Conservation (phyloP, 495 filamentous ascomycete species). For the Hypomontagnella submonticulosa region DNA sequence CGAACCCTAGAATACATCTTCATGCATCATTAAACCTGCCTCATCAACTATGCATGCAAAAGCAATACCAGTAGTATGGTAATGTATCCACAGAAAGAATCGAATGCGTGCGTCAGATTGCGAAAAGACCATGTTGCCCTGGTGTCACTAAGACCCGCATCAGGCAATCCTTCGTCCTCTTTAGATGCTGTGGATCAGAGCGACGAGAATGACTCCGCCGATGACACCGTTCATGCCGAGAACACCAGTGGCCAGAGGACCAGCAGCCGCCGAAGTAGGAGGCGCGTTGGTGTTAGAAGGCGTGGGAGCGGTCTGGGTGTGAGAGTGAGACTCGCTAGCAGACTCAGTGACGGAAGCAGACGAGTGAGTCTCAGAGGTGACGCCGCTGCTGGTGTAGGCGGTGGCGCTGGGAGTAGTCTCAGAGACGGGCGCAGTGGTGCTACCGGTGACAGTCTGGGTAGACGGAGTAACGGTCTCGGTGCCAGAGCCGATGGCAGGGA, state of each 20-base stretch:
- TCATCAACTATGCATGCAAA: slow-evolving; percentile 35
- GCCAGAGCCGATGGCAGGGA: slow-evolving; percentile 5
- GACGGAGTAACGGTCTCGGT: slow-evolving; percentile 10
- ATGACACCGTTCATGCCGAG: slow-evolving; percentile 48
- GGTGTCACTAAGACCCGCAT: slow-evolving; percentile 1
- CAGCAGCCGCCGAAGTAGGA: slow-evolving; percentile 24
- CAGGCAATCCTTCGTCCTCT: slow-evolving; percentile 9
- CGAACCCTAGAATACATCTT: slow-evolving; percentile 32
- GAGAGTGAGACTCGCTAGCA: slow-evolving; percentile 24
- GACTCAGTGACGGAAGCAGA: slow-evolving; percentile 25
- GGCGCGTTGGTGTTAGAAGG: slow-evolving; percentile 36
- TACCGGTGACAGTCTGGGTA: slow-evolving; percentile 10
- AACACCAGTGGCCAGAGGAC: slow-evolving; percentile 38
- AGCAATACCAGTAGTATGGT: slow-evolving; percentile 34
- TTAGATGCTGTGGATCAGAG: slow-evolving; percentile 41
- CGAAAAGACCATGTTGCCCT: slow-evolving; percentile 18
- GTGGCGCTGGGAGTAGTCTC: slow-evolving; percentile 28
- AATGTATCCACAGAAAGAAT: slow-evolving; percentile 41
- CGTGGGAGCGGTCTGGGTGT: slow-evolving; percentile 23
- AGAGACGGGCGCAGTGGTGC: slow-evolving; percentile 26
- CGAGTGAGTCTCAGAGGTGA: slow-evolving; percentile 25
- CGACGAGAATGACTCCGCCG: slow-evolving; percentile 45
- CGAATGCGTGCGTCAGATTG: slow-evolving; percentile 15
- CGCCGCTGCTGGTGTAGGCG: slow-evolving; percentile 5
- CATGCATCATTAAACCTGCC: slow-evolving; percentile 29